phyloP scores from a whole-genome alignment of 2,329 filamentous ascomycete species.

The Phyllosticta citribraziliensis region DNA sequence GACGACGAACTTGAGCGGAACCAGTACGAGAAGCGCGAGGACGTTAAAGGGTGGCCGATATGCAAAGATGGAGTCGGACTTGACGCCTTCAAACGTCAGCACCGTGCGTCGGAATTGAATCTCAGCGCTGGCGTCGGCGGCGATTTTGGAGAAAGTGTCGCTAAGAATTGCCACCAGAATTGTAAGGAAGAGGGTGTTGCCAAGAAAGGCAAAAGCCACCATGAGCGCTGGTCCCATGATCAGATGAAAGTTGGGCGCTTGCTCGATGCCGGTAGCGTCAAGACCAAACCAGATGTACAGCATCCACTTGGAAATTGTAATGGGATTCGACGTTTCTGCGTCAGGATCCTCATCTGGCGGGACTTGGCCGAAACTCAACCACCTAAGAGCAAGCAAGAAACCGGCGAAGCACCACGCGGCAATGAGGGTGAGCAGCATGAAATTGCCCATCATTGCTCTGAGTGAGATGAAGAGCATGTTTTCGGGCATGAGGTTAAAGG shows the following conservation, averaged over 20 bases:
- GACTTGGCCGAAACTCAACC: constrained; percentile 49
- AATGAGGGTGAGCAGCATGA: constrained; percentile 64
- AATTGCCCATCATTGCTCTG: constrained; percentile 77
- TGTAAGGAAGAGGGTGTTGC: constrained; percentile 81
- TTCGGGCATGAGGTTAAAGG: constrained; percentile 74
- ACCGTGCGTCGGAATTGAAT: constrained; percentile 75
- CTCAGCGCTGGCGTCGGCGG: constrained; percentile 67
- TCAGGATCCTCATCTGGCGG: background rate
- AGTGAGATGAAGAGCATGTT: constrained; percentile 77
- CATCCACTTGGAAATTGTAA: constrained; percentile 83
- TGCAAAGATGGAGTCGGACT: constrained; percentile 72
- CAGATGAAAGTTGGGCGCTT: constrained; percentile 62
- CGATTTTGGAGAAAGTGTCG: constrained; percentile 73
- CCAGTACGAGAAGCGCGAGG: constrained; percentile 60
- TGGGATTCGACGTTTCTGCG: constrained; percentile 16
- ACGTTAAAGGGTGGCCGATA: constrained; percentile 81
- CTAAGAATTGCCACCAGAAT: constrained; percentile 80
- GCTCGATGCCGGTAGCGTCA: constrained; percentile 53
- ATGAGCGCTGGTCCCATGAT: constrained; percentile 71
- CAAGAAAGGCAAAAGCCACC: constrained; percentile 75
- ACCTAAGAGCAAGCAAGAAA: constrained; percentile 68
- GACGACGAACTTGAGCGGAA: constrained; percentile 69
- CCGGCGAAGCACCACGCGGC: constrained; percentile 77
- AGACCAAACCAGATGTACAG: constrained; percentile 88
- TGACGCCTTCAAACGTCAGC: constrained; percentile 75